phyloP scores from a whole-genome alignment of 345 rosid species.

The Bruguiera sexangula region DNA sequence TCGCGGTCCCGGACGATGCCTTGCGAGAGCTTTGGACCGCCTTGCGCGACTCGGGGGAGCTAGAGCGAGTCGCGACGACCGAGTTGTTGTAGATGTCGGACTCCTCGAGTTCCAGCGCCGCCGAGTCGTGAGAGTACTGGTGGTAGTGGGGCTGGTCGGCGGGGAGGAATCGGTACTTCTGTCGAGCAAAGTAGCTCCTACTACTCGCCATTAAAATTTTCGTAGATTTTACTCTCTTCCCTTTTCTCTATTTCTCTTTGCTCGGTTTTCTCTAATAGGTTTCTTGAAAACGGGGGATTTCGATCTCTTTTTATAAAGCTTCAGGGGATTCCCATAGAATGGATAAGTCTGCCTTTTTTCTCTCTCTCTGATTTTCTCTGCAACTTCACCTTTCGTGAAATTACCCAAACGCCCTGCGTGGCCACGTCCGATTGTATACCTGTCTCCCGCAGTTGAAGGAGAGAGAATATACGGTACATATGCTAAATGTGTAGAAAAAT shows the following conservation, averaged over 20 bases:
- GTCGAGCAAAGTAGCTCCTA: slow-evolving; percentile 58
- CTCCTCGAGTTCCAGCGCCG: slow-evolving; percentile 78
- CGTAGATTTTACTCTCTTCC: background rate
- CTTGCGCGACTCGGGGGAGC: slow-evolving; percentile 61
- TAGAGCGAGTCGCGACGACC: slow-evolving; percentile 33
- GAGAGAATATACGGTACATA: background rate
- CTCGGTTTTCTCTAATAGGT: background rate
- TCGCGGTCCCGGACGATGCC: slow-evolving; percentile 26
- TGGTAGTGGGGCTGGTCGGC: slow-evolving; percentile 38
- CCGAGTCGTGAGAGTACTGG: slow-evolving; percentile 31
- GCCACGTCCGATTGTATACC: slow-evolving; percentile 14
- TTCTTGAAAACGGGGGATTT: background rate
- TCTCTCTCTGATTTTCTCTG: background rate
- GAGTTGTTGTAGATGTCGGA: slow-evolving; percentile 52
- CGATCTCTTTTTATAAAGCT: slow-evolving; percentile 53
- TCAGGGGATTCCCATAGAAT: slow-evolving; percentile 17
- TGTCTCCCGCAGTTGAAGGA: background rate
- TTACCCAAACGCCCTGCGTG: slow-evolving; percentile 23
- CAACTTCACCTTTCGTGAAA: background rate
- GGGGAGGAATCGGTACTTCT: slow-evolving; percentile 61
- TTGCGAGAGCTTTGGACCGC: slow-evolving; percentile 25
- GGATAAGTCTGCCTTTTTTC: slow-evolving; percentile 51
- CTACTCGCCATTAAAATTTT: slow-evolving; percentile 57
- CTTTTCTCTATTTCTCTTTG: background rate
- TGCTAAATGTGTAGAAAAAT: background rate